Conservation (phyloP, 2,329 filamentous ascomycete species). For the Pezicula neosporulosa region DNA sequence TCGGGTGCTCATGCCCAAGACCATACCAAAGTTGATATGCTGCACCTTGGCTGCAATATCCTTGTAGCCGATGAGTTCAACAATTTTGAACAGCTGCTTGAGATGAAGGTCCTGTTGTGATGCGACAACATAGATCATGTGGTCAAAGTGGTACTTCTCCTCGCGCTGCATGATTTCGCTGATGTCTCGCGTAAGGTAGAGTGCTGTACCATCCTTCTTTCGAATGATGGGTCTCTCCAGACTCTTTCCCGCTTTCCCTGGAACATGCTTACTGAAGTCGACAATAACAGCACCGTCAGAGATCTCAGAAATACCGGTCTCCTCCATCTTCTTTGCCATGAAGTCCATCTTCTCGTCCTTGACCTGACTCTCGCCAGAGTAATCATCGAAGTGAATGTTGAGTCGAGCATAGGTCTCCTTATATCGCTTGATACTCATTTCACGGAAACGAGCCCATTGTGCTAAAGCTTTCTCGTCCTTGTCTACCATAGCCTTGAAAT, state of each 20-base stretch:
- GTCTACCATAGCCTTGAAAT: conserved; percentile 71
- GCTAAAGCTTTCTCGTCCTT: conserved; percentile 57
- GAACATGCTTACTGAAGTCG: conserved; percentile 66
- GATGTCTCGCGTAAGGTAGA: conserved; percentile 77
- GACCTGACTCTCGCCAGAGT: conserved; percentile 73
- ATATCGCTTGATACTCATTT: conserved; percentile 65
- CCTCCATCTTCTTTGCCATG: conserved; percentile 57
- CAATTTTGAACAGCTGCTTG: conserved; percentile 72
- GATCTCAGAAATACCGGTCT: conserved; percentile 63
- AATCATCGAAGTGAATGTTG: conserved; percentile 68
- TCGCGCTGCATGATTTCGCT: conserved; percentile 67
- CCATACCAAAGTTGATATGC: conserved; percentile 74
- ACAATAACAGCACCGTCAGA: conserved; percentile 71
- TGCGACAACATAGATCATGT: conserved; percentile 78
- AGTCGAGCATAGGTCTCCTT: conserved; percentile 65
- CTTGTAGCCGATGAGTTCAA: conserved; percentile 66
- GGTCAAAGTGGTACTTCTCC: conserved; percentile 64
- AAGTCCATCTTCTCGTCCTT: conserved; percentile 62
- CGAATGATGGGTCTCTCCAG: conserved; percentile 69
- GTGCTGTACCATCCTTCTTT: conserved; percentile 70
- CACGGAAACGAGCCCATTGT: conserved; percentile 64
- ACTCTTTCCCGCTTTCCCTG: conserved; percentile 64
- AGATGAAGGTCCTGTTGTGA: conserved; percentile 71
- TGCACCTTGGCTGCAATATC: conserved; percentile 66
- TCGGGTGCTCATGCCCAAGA: conserved; percentile 67